These are phyloP conservation scores for Capsicum baccatum DNA, from an alignment of 257 asterid species.

Conservation along the genomic window DNA sequence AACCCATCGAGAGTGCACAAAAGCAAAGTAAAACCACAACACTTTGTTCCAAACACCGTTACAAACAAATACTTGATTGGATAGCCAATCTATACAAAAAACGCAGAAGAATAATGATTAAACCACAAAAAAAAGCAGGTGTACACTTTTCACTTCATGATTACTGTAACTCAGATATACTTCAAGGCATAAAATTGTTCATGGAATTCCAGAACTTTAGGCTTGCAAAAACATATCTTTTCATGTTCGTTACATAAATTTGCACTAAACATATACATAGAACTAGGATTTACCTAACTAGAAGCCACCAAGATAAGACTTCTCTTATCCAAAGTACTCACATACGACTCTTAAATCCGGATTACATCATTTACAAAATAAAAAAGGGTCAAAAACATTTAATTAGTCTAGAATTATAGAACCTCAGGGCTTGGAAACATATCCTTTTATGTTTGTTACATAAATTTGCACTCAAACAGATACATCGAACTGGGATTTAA, in stretches of 20 bases:
- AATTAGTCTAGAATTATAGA: too few species aligned
- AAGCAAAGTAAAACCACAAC: not conserved
- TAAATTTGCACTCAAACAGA: not conserved
- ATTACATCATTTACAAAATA: not conserved
- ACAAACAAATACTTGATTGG: not conserved
- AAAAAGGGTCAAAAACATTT: not conserved
- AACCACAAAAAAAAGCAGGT: not conserved
- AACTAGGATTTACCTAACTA: not conserved
- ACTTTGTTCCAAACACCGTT: not conserved
- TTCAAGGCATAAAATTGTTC: not conserved
- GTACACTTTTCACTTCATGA: not conserved
- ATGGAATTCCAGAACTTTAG: not conserved
- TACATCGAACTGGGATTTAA: not conserved
- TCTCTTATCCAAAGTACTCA: not conserved
- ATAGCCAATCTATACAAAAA: not conserved
- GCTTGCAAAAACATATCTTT: not conserved
- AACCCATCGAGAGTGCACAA: not conserved
- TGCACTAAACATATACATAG: not conserved
- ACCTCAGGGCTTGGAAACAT: not conserved
- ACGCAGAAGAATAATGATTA: not conserved
- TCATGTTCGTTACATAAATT: not conserved
- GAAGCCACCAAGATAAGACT: not conserved
- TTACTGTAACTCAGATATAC: not conserved
- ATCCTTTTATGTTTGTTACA: not conserved
- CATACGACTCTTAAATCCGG: too few species aligned